These are phyloP conservation scores for Chlamydomonas sp. DNA, from an alignment of 139 green algal species.

Conservation along the genomic window DNA sequence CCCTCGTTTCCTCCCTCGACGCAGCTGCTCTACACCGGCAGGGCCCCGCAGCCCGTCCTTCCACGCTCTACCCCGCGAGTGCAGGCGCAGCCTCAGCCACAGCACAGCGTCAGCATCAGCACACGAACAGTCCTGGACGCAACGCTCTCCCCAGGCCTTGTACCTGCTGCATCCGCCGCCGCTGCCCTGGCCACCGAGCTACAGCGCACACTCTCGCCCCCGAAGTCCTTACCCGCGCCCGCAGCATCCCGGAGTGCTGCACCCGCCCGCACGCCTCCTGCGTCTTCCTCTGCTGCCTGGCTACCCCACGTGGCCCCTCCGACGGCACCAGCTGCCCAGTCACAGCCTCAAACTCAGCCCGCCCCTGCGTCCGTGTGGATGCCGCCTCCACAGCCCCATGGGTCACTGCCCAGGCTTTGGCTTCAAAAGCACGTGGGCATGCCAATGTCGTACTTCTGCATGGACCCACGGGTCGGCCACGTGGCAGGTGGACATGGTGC, in stretches of 20 bases:
- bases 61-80: not conserved
- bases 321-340: too few species aligned
- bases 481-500: not conserved
- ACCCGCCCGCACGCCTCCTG: not conserved
- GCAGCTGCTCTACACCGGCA: not conserved
- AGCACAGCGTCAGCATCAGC: not conserved
- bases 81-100: not conserved
- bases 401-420: conserved; percentile 14
- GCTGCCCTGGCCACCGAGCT: conserved; percentile 6
- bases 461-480: not conserved
- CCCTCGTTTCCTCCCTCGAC: not conserved
- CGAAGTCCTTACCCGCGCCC: not conserved
- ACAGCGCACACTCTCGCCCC: not conserved
- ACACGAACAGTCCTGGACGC: conserved; percentile 55
- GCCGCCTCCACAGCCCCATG: not conserved
- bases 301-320: too few species aligned
- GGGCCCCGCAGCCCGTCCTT: not conserved
- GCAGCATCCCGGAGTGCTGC: not conserved
- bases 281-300: not conserved
- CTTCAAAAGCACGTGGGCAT: conserved; percentile 23
- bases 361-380: too few species aligned
- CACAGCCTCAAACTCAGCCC: too few species aligned
- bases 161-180: conserved; percentile 9
- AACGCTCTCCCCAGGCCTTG: conserved; percentile 52
- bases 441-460: not conserved